These are phyloP conservation scores for Lipomyces anomalus DNA, from an alignment of 805 yeast genomes.

Conservation along the genomic window DNA sequence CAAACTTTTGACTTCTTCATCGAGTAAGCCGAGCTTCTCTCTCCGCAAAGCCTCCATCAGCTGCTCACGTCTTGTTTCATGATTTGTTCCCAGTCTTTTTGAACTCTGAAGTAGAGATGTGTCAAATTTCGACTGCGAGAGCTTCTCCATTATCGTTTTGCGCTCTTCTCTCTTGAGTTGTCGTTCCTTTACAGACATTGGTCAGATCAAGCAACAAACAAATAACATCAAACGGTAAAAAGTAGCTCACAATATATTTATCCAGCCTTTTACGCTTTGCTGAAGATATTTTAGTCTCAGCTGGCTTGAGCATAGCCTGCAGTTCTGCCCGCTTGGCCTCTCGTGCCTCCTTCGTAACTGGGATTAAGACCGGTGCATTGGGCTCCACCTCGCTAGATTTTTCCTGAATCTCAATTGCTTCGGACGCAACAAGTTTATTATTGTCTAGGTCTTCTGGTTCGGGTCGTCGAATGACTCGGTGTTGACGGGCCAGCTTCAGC, in stretches of 20 bases:
- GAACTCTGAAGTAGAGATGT: constrained; percentile 64
- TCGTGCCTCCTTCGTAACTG: constrained; percentile 60
- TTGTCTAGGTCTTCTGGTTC: constrained; percentile 32
- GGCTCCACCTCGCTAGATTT: constrained; percentile 38
- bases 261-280: constrained; percentile 74
- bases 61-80: constrained; percentile 59
- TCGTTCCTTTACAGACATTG: constrained; percentile 45
- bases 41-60: constrained; percentile 68
- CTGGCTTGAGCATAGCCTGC: constrained; percentile 52
- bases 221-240: constrained; percentile 15
- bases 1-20: constrained; percentile 54
- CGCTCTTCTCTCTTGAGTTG: constrained; percentile 86
- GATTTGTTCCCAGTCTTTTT: constrained; percentile 71
- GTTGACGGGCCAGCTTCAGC: constrained; percentile 60
- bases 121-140: constrained; percentile 61
- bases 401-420: not conserved
- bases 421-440: not conserved
- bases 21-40: constrained; percentile 67
- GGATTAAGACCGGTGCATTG: constrained; percentile 57
- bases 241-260: constrained; percentile 60
- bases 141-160: constrained; percentile 64
- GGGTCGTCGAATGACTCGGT: constrained; percentile 51
- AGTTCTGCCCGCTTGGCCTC: constrained; percentile 59
- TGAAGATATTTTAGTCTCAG: constrained; percentile 62
- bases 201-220: not conserved